A percentile compares a stretch with the other conserved stretches of the same genome.
phyloP scores from a whole-genome alignment of 2,329 filamentous ascomycete species.

The Sporothrix pallida region DNA sequence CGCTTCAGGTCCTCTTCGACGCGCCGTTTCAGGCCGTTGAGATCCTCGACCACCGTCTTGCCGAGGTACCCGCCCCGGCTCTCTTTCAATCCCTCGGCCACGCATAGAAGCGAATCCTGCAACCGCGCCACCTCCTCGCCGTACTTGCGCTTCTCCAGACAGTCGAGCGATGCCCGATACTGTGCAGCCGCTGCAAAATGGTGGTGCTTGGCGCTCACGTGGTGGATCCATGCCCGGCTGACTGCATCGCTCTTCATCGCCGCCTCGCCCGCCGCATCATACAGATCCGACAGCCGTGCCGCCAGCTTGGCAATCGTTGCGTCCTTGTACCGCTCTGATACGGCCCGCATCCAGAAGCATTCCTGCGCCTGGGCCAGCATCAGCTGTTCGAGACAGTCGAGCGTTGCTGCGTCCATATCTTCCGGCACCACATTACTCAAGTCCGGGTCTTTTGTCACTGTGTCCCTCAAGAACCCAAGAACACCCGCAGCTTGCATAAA shows the following conservation, averaged over 20 bases:
- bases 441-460: conserved; percentile 81
- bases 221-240: conserved; percentile 95
- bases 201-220: conserved; percentile 95
- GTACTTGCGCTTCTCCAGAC: conserved; percentile 90
- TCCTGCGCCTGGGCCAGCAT: conserved; percentile 93
- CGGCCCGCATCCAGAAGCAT: conserved; percentile 97
- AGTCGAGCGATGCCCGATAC: conserved; percentile 87
- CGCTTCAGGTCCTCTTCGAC: conserved; percentile 88
- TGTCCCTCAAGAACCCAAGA: conserved; percentile 75
- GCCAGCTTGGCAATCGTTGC: conserved; percentile 89
- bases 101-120: conserved; percentile 79
- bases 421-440: conserved; percentile 81
- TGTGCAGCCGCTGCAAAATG: conserved; percentile 97
- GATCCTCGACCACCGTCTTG: conserved; percentile 78
- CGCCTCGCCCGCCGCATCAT: conserved; percentile 80
- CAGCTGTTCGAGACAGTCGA: conserved; percentile 82
- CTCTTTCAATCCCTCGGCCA: conserved; percentile 86
- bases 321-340: conserved; percentile 92
- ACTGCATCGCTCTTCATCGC: conserved; percentile 88
- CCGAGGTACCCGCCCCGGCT: conserved; percentile 74
- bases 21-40: conserved; percentile 80
- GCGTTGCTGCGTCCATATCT: conserved; percentile 89
- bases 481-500: conserved; percentile 88
- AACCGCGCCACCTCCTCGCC: conserved; percentile 92
- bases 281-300: conserved; percentile 87